Conservation (phyloP, 2,329 filamentous ascomycete genomes). For the Cladosporium sp. region DNA sequence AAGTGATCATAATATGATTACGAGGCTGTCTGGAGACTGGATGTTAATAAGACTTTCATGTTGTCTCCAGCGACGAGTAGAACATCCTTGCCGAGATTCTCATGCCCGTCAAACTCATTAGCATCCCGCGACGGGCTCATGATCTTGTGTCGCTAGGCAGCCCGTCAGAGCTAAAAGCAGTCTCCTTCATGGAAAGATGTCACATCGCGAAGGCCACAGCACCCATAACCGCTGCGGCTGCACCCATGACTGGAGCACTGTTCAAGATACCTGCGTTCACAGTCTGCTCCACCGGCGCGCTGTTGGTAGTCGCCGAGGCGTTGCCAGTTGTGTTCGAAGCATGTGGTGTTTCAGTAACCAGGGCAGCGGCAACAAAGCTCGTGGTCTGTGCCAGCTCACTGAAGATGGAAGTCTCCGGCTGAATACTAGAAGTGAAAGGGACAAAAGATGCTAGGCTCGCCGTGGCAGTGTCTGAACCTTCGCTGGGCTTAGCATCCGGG, state of each 20-base stretch:
- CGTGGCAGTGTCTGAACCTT: neutral
- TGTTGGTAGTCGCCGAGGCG: neutral
- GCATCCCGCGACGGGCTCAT: no score
- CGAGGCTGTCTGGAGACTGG: no score
- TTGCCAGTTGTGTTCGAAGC: neutral
- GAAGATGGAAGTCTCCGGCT: constrained; percentile 2
- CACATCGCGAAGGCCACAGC: constrained; percentile 4
- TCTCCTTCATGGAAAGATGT: no score
- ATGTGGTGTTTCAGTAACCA: neutral
- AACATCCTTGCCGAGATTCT: no score
- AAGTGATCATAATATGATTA: no score
- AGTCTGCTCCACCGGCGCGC: constrained; percentile 1
- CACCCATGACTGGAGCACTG: constrained; percentile 1
- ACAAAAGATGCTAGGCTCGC: neutral
- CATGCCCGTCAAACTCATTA: no score
- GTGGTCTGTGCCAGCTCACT: constrained; percentile 9
- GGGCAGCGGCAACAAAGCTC: neutral
- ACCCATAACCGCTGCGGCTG: neutral
- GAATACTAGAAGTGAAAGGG: constrained; percentile 5
- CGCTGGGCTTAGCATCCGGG: neutral
- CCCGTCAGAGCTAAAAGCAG: no score
- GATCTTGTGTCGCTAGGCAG: no score
- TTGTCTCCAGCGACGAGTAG: no score
- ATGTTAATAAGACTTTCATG: no score
- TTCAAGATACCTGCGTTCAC: neutral